Evolutionary conservation across 2,329 filamentous ascomycete genomes (phyloP).

Genomic region (Diaporthe vexans): DNA sequence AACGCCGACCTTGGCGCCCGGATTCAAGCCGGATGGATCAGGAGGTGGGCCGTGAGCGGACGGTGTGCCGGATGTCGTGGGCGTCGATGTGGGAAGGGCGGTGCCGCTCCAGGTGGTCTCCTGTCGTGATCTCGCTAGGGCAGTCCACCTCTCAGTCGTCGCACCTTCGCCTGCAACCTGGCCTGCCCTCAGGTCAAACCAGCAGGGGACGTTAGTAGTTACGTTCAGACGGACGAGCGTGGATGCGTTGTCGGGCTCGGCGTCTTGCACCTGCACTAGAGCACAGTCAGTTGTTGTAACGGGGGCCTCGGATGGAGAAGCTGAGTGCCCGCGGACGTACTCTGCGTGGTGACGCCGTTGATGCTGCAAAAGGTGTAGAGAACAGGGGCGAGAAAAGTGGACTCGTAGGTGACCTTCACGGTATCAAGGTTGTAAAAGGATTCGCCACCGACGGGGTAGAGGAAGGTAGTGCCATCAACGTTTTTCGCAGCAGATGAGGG

Average conservation of each 20-base stretch:
- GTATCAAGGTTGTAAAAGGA: constrained; percentile 30
- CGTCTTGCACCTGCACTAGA: constrained; percentile 31
- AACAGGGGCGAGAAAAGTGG: constrained; percentile 18
- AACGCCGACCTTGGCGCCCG: constrained; percentile 38
- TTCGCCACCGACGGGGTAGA: constrained; percentile 34
- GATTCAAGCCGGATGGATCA: neutral
- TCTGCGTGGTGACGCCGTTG: constrained; percentile 33
- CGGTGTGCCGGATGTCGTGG: neutral
- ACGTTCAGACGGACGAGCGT: constrained; percentile 31
- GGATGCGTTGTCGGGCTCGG: constrained; percentile 34
- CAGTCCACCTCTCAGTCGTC: constrained; percentile 29
- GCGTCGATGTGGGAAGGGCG: constrained; percentile 23
- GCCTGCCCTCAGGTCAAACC: constrained; percentile 26
- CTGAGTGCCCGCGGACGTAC: neutral
- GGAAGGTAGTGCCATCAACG: constrained; percentile 16
- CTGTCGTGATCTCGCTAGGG: constrained; percentile 25
- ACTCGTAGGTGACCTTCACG: constrained; percentile 34
- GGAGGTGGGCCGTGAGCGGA: neutral
- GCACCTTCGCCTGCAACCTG: constrained; percentile 5
- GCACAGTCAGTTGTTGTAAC: constrained; percentile 8
- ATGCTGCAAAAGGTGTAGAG: constrained; percentile 34
- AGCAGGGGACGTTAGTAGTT: constrained; percentile 34
- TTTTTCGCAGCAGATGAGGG: constrained; percentile 14
- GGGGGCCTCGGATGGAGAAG: neutral
- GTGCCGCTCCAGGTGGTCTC: constrained; percentile 35